Evolutionary conservation across 2,329 filamentous ascomycete genomes (phyloP), one percentile per base, ranked within the genome.

Genomic region (Alternaria alternata): DNA sequence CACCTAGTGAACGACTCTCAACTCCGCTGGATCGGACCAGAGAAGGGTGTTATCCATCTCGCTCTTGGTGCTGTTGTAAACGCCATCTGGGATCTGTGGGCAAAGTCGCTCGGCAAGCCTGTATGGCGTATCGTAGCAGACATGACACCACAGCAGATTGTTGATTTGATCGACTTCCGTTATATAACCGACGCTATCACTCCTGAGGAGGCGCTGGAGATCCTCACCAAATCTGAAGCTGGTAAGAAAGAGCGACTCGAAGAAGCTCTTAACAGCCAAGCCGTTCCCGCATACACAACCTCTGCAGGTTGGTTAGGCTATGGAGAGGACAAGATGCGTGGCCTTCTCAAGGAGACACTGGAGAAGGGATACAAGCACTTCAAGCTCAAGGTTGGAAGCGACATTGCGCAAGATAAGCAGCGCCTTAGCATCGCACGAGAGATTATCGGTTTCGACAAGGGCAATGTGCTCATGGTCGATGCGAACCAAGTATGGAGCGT

Each of bases 151-250:
- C 91, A 95, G 80, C 90, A 97, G 81, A 88, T 96, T 52, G 93
- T 97, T 52, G 81, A 85, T 60, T 94, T 93, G 81, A 94, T 97
- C 76, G 94, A 97, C 81, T 97, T 97, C 83, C 86, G 93, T 51
- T 97, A 97, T 81, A 96, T 97, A 78, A 95, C 91, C 24, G 93
- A 97, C 80, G 93, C 92, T n/a, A 84, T 97, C 67, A 96, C 93
- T 0, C 92, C 91, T 0, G 89, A 92, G 41, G 93, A 97, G 78
- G 93, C 93, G 0, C 77, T 96, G 38, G 83, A 83, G 22, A 83
- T 97, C 75, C 83, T 97, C 44, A 86, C 85, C 69, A 86, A 86
- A 72, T 81, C 85, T 22, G 88, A 92, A 79, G 68, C 78, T 1
- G 89, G 88, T 39, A 96, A 96, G 83, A 83, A 85, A 36, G 81